These are phyloP conservation scores for Chrysoporthe puriensis DNA, from an alignment of 2,329 filamentous ascomycete species.

Conservation along the genomic window DNA sequence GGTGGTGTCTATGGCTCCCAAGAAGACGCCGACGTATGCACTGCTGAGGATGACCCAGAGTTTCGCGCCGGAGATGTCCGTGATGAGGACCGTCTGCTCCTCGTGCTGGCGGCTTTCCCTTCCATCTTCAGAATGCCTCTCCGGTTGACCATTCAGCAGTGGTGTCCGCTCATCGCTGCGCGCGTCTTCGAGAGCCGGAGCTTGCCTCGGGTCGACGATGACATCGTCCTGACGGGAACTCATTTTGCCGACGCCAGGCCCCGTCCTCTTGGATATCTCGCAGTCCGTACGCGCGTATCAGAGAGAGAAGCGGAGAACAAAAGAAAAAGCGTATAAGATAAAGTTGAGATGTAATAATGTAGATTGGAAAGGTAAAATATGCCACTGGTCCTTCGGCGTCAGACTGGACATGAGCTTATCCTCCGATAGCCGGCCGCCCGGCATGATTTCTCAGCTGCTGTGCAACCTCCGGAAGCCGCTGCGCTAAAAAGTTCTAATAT, in stretches of 20 bases:
- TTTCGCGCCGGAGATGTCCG: slow-evolving; percentile 51
- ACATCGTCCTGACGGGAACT: slow-evolving; percentile 5
- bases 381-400: too few relatives aligned
- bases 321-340: not conserved
- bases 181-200: slow-evolving; percentile 14
- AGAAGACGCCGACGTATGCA: slow-evolving; percentile 64
- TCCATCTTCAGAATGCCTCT: not conserved
- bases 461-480: not conserved
- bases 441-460: too few relatives aligned
- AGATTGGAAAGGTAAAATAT: not conserved
- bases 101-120: slow-evolving; percentile 30
- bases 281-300: not conserved
- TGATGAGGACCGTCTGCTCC: slow-evolving; percentile 52
- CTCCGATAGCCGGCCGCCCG: slow-evolving; percentile 6
- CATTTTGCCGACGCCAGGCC: not conserved
- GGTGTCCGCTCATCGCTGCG: slow-evolving; percentile 27
- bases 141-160: slow-evolving; percentile 26
- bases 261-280: not conserved
- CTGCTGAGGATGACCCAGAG: slow-evolving; percentile 59
- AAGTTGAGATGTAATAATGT: not conserved
- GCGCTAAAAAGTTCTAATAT: not conserved
- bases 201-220: slow-evolving; percentile 25
- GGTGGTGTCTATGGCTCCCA: slow-evolving; percentile 72
- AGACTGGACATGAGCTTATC: not conserved
- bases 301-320: not conserved